Evolutionary conservation across 352 stramenopile species (phyloP).

Genomic region (Phytophthora kernoviae): DNA sequence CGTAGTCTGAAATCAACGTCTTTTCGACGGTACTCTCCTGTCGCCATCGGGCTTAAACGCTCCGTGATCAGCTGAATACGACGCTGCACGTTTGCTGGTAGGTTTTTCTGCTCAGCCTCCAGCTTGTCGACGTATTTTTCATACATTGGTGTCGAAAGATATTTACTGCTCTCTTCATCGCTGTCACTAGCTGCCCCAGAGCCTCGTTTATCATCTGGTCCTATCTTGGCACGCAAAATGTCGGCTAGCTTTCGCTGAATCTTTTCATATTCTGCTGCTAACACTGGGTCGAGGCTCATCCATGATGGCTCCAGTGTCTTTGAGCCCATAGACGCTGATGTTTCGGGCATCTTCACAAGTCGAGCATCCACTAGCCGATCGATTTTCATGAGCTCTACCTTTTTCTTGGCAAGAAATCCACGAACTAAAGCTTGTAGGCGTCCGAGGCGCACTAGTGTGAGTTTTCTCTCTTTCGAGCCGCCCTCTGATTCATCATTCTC

Average conservation of each 20-base stretch:
- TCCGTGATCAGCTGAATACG: conserved; percentile 50
- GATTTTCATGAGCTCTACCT: conserved; percentile 46
- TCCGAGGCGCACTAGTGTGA: conserved; percentile 26
- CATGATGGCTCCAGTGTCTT: conserved; percentile 19
- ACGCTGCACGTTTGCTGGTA: conserved; percentile 36
- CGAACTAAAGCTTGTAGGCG: conserved; percentile 53
- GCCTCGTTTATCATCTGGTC: not conserved
- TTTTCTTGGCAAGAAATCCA: conserved; percentile 48
- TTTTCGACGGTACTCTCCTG: conserved; percentile 45
- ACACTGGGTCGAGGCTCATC: conserved; percentile 24
- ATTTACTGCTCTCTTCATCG: conserved; percentile 3
- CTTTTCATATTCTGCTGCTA: conserved; percentile 24
- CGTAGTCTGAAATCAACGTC: conserved; percentile 24
- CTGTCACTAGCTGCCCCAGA: not conserved
- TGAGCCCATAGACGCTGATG: not conserved
- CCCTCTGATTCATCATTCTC: conserved; percentile 9
- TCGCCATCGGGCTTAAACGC: conserved; percentile 37
- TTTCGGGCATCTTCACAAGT: conserved; percentile 34
- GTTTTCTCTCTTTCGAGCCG: not conserved
- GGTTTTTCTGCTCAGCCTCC: conserved; percentile 20
- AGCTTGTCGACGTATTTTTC: conserved; percentile 33
- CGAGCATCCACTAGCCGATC: conserved; percentile 57
- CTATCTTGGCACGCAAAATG: conserved; percentile 25
- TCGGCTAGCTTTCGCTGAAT: conserved; percentile 18
- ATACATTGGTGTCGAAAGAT: conserved; percentile 28